These are phyloP conservation scores for Blastobotrys aristatus DNA, from an alignment of 1,139 yeast species.

Conservation along the genomic window DNA sequence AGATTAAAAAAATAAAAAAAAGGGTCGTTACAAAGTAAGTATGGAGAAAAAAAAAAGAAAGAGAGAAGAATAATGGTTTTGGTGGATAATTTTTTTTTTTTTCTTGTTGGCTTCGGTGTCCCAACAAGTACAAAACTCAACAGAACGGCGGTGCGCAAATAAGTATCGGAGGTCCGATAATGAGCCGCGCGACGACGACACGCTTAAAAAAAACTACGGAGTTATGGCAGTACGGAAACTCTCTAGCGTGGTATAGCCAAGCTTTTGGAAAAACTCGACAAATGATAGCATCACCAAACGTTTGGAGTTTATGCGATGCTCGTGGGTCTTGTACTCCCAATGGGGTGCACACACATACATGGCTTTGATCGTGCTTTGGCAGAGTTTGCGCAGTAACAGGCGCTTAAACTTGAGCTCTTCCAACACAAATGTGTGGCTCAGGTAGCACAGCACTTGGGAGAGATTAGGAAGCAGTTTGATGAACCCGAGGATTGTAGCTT, in stretches of 20 bases:
- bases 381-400: not conserved
- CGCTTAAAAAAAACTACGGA: no score
- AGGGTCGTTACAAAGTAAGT: not conserved
- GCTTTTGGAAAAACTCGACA: slow-evolving; percentile 4
- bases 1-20: not conserved
- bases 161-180: no score
- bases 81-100: not conserved
- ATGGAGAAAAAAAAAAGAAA: not conserved
- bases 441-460: slow-evolving; percentile 6
- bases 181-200: no score
- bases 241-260: slow-evolving; percentile 4
- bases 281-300: slow-evolving; percentile 6
- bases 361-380: not conserved
- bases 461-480: slow-evolving; percentile 8
- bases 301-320: slow-evolving; percentile 1
- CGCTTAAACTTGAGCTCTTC: slow-evolving; percentile 1
- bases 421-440: not conserved
- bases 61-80: not conserved
- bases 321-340: slow-evolving; percentile 8
- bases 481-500: slow-evolving; percentile 5
- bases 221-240: not conserved
- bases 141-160: no score
- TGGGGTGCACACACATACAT: slow-evolving; percentile 9
- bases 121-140: no score
- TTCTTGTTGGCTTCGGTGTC: not conserved